Evolutionary conservation across 805 yeast genomes (phyloP), one percentile per base, ranked within the genome.

Genomic region (Tetrapisispora arboricola): DNA sequence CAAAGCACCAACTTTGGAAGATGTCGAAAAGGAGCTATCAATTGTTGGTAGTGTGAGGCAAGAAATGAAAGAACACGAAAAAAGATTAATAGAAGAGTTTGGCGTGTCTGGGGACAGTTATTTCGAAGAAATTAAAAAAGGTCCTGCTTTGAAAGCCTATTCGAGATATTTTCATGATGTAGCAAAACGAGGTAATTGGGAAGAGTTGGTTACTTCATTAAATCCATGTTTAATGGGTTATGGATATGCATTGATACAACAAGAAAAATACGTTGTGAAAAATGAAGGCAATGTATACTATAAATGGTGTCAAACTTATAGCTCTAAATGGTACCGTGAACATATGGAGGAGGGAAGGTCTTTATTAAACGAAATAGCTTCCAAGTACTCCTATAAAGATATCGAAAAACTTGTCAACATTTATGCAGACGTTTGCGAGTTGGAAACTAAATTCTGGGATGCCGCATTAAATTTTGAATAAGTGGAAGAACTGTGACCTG

Each of bases 181-280:
- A 6, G 80, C 80, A 4, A 60, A 65, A 19, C 63, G 61, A 31
- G 70, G 73, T 21, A 79, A 79, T 54, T 79, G 79, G 73, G 56
- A 78, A 24, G 83, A 78, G 35, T 70, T 81, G 39, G 75, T 76
- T 43, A 71, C 79, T 7, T 84, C 90, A 0, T 58, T 82, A 40
- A 73, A 85, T 7, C 92, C 94, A 1, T 84, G 94, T 57, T 60
- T 82, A 37, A 71, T 78, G 54, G 94, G 94, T 1, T 81, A 81
- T 55, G 72, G 72, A 27, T 67, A 72, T 36, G 86, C 87, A 1
- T 73, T 75, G 0, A 32, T 44, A 2, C 48, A 54, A 6, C 49
- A 58, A 18, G 63, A 65, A 5, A 54, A 66, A 4, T 56, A 63
- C 4, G 59, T 64, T 10, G 49, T 55, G 3, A 57, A 55, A 7